Evolutionary conservation across 2,329 filamentous ascomycete species (phyloP).

Genomic region (Alternaria sp.): DNA sequence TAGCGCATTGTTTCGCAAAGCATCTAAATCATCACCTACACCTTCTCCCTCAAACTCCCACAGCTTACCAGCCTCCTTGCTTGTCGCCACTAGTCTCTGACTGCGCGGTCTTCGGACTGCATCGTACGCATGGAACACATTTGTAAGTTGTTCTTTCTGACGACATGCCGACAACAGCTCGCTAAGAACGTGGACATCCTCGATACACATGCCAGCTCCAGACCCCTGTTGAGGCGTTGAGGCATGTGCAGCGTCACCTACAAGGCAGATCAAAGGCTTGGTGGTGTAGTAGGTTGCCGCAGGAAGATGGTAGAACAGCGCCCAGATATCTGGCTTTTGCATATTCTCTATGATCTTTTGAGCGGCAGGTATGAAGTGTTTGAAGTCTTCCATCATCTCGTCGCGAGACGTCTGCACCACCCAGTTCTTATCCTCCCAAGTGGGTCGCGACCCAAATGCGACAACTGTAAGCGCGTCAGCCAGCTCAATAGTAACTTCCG

Average conservation of each 20-base stretch:
- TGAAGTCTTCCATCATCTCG: slow-evolving; percentile 40
- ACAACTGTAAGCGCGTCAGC: slow-evolving; percentile 29
- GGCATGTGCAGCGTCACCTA: slow-evolving; percentile 55
- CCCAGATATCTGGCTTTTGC: slow-evolving; percentile 59
- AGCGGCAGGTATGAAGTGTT: slow-evolving; percentile 31
- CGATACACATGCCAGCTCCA: slow-evolving; percentile 56
- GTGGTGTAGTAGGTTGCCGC: slow-evolving; percentile 51
- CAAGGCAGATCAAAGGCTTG: slow-evolving; percentile 52
- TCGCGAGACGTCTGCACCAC: slow-evolving; percentile 36
- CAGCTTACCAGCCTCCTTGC: slow-evolving; percentile 50
- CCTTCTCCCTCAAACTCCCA: slow-evolving; percentile 50
- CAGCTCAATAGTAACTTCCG: too few species aligned
- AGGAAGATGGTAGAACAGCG: slow-evolving; percentile 57
- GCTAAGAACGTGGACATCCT: slow-evolving; percentile 60
- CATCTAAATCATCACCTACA: slow-evolving; percentile 45
- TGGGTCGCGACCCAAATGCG: slow-evolving; percentile 31
- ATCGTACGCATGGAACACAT: slow-evolving; percentile 52
- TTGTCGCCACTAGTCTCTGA: slow-evolving; percentile 52
- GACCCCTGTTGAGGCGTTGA: slow-evolving; percentile 4
- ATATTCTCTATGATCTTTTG: slow-evolving; percentile 44
- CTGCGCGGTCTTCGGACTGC: slow-evolving; percentile 49
- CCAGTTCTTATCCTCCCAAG: slow-evolving; percentile 36
- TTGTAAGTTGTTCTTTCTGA: slow-evolving; percentile 27
- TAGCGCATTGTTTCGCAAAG: slow-evolving; percentile 39
- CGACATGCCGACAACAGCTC: slow-evolving; percentile 44